Evolutionary conservation across 1,284 basidiomycete species (phyloP).

Genomic region (Ustilago tritici): DNA sequence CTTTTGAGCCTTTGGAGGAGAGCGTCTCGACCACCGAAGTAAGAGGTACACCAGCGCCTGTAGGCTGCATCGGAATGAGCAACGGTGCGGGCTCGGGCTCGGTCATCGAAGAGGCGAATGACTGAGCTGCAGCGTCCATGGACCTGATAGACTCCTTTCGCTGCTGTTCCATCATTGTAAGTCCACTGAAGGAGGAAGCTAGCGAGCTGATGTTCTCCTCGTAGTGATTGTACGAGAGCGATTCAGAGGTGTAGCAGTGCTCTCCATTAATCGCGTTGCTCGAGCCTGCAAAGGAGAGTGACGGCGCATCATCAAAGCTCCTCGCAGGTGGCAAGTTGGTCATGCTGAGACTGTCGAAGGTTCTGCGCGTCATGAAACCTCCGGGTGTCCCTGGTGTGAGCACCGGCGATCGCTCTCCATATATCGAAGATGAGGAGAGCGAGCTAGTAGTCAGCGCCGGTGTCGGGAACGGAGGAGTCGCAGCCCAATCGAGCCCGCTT

Average conservation of each 20-base stretch:
- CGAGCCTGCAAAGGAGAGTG: not conserved
- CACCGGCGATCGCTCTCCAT: constrained; percentile 30
- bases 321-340: constrained; percentile 9
- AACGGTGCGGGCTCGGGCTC: constrained; percentile 21
- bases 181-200: constrained; percentile 18
- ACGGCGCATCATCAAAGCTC: constrained; percentile 11
- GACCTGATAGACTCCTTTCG: constrained; percentile 1
- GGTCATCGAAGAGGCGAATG: constrained; percentile 10
- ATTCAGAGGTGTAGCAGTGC: not conserved
- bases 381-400: constrained; percentile 7
- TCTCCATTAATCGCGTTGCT: not conserved
- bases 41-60: constrained; percentile 39
- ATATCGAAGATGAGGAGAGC: constrained; percentile 30
- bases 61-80: constrained; percentile 50
- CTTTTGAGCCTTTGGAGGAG: constrained; percentile 44
- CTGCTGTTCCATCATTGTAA: constrained; percentile 15
- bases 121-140: constrained; percentile 11
- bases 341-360: constrained; percentile 20
- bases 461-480: constrained; percentile 28
- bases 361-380: constrained; percentile 5
- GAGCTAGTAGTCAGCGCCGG: constrained; percentile 36
- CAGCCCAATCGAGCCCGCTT: constrained; percentile 24
- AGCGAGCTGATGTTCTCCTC: constrained; percentile 12
- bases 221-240: not conserved
- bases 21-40: constrained; percentile 48